Conservation (phyloP, 202 grass and related monocot genomes). For the Schoenoplectus triqueter region DNA sequence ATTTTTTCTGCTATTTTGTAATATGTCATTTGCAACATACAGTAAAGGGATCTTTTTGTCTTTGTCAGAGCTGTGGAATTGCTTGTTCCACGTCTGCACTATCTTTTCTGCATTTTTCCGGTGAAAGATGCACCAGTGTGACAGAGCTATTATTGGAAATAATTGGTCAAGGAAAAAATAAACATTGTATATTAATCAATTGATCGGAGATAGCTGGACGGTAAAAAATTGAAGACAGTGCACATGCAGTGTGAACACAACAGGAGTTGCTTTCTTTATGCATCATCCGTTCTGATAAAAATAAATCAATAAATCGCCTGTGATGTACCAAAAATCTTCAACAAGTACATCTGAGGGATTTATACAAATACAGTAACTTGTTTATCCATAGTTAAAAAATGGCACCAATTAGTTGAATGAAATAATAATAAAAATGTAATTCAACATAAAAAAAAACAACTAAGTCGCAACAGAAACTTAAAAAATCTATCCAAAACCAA, state of each 20-base stretch:
- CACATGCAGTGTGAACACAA: background rate
- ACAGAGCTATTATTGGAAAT: conserved; percentile 63
- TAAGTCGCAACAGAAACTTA: conserved; percentile 10
- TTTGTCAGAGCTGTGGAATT: conserved; percentile 76
- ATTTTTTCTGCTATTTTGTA: conserved; percentile 94
- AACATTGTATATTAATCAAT: background rate
- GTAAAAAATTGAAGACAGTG: background rate
- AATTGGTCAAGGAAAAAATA: conserved; percentile 56
- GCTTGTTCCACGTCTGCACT: conserved; percentile 94
- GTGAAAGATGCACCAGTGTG: conserved; percentile 99
- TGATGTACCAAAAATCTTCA: background rate
- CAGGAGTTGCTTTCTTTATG: background rate
- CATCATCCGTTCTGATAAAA: background rate
- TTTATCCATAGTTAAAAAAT: background rate
- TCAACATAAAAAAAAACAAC: background rate
- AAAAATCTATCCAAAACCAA: conserved; percentile 33
- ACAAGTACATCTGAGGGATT: background rate
- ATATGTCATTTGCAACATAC: conserved; percentile 97
- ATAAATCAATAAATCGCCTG: background rate
- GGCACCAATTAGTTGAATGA: background rate
- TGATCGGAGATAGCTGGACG: background rate
- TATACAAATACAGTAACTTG: conserved; percentile 1
- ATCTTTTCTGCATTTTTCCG: conserved; percentile 89
- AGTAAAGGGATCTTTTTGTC: conserved; percentile 81
- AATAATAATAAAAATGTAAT: background rate